A percentile compares a stretch with the other conserved stretches of the same genome.
These are phyloP conservation scores for Camellia granthamiana DNA, from an alignment of 148 eudicot genomes.

Conservation along the genomic window DNA sequence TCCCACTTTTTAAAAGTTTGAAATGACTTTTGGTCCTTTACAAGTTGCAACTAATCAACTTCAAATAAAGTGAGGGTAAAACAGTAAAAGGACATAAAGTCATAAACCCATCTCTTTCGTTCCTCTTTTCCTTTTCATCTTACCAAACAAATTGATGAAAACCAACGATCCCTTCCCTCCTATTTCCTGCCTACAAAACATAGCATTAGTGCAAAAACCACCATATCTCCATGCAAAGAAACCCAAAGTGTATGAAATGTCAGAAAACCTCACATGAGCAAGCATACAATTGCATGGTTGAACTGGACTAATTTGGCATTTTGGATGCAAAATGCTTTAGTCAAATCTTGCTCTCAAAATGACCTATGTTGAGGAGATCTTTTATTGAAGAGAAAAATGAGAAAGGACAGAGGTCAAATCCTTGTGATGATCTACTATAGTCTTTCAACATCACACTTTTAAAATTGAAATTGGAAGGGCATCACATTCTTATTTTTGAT, in stretches of 20 bases:
- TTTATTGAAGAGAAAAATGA: not conserved
- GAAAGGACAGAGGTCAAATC: not conserved
- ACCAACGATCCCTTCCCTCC: not conserved
- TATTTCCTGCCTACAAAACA: too few species aligned
- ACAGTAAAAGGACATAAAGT: too few species aligned
- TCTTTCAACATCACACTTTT: not conserved
- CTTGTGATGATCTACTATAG: not conserved
- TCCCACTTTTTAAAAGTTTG: not conserved
- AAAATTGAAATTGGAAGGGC: too few species aligned
- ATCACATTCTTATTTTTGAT: too few species aligned
- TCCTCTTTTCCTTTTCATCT: too few species aligned
- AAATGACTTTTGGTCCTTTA: slow-evolving; percentile 1
- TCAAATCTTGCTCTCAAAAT: not conserved
- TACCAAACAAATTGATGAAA: not conserved
- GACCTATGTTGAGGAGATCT: not conserved
- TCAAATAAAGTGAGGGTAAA: not conserved
- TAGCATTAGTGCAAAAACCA: too few species aligned
- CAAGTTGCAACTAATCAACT: not conserved
- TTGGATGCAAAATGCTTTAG: not conserved
- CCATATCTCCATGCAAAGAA: not conserved
- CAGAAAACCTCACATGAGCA: not conserved
- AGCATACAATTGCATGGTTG: not conserved
- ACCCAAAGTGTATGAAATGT: not conserved
- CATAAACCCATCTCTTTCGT: too few species aligned
- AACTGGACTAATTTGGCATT: not conserved